Base-by-base conservation (phyloP, 768 basidiomycete genomes). In the Serendipita sp. region DNA sequence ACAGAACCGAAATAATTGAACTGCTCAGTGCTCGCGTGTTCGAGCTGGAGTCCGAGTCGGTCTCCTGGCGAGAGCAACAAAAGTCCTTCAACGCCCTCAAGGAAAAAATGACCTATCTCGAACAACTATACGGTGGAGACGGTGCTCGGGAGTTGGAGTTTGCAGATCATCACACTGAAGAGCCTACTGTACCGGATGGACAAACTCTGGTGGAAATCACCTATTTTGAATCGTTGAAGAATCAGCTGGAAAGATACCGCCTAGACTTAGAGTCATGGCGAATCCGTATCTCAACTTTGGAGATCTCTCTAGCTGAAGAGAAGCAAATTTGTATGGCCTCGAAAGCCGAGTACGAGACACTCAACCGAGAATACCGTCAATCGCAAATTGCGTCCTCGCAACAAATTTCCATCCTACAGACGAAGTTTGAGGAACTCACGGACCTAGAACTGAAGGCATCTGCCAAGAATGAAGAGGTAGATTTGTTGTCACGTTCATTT, bases 1-100 rank as follows among this genome's bases (percentile, higher is more conserved):
- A 60, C 33, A 27, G 55, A 8, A 60, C 55, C 27, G 55, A 60
- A 29, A 60, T 60, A 29, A 60, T 60, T 34, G 55, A 60, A n/a
- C 55, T 60, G 29, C 33, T 60, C 16, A 60, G 29, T 60, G 29
- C 36, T 37, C 55, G 55, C 8, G 16, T 60, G 4, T 8, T 33
- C 55, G 27, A 60, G 55, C 55, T 60, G 0, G 55, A 60, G 55
- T 23, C 55, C 27, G 55, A 60, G 55, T 60, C 55, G 16, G 10
- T 11, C 16, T 27, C 55, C 27, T 60, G 55, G 55, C 23, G 34
- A 10, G 55, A 60, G n/a, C 55, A 60, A n/a, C 27, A 36, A 8
- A 60, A 60, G 29, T 60, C 55, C 10, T 60, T 60, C 34, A 11
- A 11, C 8, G 55, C 55, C 8, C 55, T 60, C 27, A 31, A 36